These are phyloP conservation scores for Grigorovia humatica DNA, from an alignment of 805 yeast species.

Conservation along the genomic window DNA sequence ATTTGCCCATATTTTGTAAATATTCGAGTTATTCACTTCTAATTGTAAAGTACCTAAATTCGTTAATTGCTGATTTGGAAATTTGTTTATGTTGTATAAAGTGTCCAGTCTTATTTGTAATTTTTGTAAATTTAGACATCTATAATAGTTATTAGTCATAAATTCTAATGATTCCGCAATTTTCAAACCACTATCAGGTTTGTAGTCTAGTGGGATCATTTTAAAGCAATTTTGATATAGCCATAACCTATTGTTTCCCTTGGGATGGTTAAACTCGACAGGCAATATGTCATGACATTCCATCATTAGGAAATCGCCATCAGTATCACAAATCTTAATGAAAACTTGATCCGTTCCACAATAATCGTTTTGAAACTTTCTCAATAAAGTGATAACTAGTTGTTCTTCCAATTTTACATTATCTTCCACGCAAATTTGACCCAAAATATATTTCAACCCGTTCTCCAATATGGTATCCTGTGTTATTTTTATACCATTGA, in stretches of 20 bases:
- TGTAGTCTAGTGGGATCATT: slow-evolving; percentile 33
- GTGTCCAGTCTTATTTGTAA: slow-evolving; percentile 15
- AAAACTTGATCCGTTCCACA: slow-evolving; percentile 27
- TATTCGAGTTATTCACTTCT: slow-evolving; percentile 9
- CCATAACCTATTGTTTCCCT: slow-evolving; percentile 42
- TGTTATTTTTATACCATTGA: slow-evolving; percentile 19
- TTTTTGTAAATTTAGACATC: slow-evolving; percentile 20
- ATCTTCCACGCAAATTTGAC: slow-evolving; percentile 32
- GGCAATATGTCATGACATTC: slow-evolving; percentile 41
- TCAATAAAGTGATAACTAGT: slow-evolving; percentile 34
- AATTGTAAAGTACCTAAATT: slow-evolving; percentile 12
- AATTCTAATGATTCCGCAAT: slow-evolving; percentile 34
- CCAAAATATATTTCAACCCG: slow-evolving; percentile 18
- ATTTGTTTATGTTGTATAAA: slow-evolving; percentile 10
- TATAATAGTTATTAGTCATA: slow-evolving; percentile 31
- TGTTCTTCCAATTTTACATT: slow-evolving; percentile 37
- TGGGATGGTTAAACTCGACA: slow-evolving; percentile 34
- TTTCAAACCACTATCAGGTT: slow-evolving; percentile 27
- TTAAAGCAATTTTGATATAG: slow-evolving; percentile 33
- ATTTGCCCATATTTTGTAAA: slow-evolving; percentile 6
- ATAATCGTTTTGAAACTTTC: slow-evolving; percentile 26
- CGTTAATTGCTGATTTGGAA: slow-evolving; percentile 24
- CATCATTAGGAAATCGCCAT: slow-evolving; percentile 45
- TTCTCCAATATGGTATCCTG: slow-evolving; percentile 7
- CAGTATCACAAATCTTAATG: slow-evolving; percentile 40